phyloP scores from a whole-genome alignment of 2,329 filamentous ascomycete genomes.

The Scleromitrula shiraiana region DNA sequence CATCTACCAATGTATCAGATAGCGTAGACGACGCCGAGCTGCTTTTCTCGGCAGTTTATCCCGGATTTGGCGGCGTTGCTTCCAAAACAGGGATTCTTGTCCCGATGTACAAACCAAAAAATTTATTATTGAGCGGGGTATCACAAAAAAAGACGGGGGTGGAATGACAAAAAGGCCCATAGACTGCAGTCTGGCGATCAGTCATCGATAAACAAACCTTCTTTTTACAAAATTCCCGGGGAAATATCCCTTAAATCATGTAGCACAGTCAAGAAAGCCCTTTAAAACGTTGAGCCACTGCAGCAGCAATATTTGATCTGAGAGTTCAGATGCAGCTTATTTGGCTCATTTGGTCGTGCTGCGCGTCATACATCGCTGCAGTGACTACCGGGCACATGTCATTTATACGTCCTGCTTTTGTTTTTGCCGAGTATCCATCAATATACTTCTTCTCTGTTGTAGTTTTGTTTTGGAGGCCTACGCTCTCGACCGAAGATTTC shows the following conservation, averaged over 20 bases:
- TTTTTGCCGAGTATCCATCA: slow-evolving; percentile 1
- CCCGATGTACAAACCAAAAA: not conserved
- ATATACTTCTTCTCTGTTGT: slow-evolving; percentile 38
- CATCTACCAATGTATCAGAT: slow-evolving; percentile 1
- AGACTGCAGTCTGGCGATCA: slow-evolving; percentile 1
- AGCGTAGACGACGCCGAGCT: not conserved
- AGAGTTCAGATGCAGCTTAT: not conserved
- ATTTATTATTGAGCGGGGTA: not conserved
- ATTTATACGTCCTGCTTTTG: slow-evolving; percentile 56
- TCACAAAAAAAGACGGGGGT: not conserved
- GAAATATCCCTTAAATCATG: not conserved
- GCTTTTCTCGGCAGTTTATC: slow-evolving; percentile 3
- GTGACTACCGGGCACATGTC: slow-evolving; percentile 32
- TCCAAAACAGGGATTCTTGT: slow-evolving; percentile 1
- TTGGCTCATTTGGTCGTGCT: slow-evolving; percentile 3
- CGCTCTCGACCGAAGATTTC: not conserved
- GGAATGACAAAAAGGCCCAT: slow-evolving; percentile 3
- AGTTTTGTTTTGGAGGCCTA: slow-evolving; percentile 27
- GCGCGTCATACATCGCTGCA: slow-evolving; percentile 7
- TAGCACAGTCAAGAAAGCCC: not conserved
- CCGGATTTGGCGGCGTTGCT: slow-evolving; percentile 1
- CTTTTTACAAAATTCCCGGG: not conserved
- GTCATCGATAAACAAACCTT: slow-evolving; percentile 2
- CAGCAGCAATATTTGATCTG: not conserved
- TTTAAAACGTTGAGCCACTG: not conserved